A percentile compares a stretch with the other conserved stretches of the same genome.
phyloP scores from a whole-genome alignment of 2,329 filamentous ascomycete genomes.

The Ustilaginoidea virens region DNA sequence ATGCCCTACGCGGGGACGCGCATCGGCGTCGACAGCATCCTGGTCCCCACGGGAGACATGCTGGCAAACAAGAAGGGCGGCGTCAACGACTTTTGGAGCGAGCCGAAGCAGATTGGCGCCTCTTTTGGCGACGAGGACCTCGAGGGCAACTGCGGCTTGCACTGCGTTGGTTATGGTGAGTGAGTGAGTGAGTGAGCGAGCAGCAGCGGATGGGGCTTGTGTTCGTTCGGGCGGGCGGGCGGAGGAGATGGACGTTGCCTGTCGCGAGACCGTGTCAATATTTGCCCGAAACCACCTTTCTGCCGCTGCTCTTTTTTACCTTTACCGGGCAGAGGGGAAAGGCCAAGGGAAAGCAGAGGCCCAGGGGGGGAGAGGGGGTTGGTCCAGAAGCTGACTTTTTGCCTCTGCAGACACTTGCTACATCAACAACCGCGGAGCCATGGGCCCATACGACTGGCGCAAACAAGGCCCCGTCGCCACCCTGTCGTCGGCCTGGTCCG shows the following conservation, averaged over 20 bases:
- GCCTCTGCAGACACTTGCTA: conserved; percentile 44
- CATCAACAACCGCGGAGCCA: conserved; percentile 45
- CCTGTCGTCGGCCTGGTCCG: conserved; percentile 59
- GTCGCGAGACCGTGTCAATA: too few species aligned
- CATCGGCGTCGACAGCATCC: conserved; percentile 51
- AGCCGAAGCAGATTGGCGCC: conserved; percentile 63
- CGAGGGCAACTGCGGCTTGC: conserved; percentile 59
- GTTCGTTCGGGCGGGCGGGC: too few species aligned
- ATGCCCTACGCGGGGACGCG: conserved; percentile 59
- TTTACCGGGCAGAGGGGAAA: not conserved
- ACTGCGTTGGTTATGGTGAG: conserved; percentile 74
- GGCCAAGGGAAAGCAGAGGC: not conserved
- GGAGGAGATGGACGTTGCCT: too few species aligned
- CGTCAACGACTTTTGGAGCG: conserved; percentile 70
- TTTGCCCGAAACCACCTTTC: not conserved
- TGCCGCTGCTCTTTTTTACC: not conserved
- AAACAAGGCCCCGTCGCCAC: conserved; percentile 43
- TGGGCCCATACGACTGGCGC: conserved; percentile 48
- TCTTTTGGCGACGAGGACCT: conserved; percentile 49
- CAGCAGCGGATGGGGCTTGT: too few species aligned
- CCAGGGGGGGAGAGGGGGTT: too few species aligned
- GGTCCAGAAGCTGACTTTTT: conserved; percentile 1
- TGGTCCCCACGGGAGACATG: conserved; percentile 65
- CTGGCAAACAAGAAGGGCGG: conserved; percentile 49
- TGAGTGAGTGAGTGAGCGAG: conserved; percentile 1